Base-by-base conservation (phyloP, 1,139 yeast species). In the Candida sp. region DNA sequence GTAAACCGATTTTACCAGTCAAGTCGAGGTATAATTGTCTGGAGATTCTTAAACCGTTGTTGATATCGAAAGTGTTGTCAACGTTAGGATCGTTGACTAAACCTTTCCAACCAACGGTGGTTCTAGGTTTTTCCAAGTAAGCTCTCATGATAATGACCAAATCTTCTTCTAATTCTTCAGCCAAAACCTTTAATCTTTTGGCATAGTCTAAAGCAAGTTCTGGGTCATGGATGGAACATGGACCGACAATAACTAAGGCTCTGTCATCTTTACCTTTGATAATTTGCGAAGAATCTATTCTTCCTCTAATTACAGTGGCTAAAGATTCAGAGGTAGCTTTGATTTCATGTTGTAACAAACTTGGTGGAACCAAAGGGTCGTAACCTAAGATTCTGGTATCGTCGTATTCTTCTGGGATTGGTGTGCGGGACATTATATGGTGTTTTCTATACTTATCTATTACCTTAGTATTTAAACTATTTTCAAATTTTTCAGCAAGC, bases 51-150 rank as follows among this genome's bases (percentile, higher is more conserved):
- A 93, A 79, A 52, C 99, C 99, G 69, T 90, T 89, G 75, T 93
- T 93, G 64, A 93, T 93, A 56, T 90, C 83, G 82, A 88, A 91
- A 45, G 97, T 79, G 48, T 89, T 91, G 63, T 93, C 97, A 55
- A 93, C 86, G 58, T 93, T 96, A 22, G 99, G 99, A 67, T 93
- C 99, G 64, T 93, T 93, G 59, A 93, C 91, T 56, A 93, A 77
- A 52, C 97, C 99, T 69, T 93, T 93, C 99, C 99, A 93, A 49
- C 99, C 99, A 43, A 93, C 98, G 22, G 98, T 93, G 43, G 99
- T 93, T 72, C 99, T 83, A 52, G 99, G 99, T 70, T 93, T 93
- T 68, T 93, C 99, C 59, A 93, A 77, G 73, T 93, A 93, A 3
- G 98, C 98, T 73, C 99, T 84, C 99, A 93, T 93, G 49, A 93